These are phyloP conservation scores for Fusarium nelsonii DNA, from an alignment of 2,329 filamentous ascomycete species.

Conservation along the genomic window DNA sequence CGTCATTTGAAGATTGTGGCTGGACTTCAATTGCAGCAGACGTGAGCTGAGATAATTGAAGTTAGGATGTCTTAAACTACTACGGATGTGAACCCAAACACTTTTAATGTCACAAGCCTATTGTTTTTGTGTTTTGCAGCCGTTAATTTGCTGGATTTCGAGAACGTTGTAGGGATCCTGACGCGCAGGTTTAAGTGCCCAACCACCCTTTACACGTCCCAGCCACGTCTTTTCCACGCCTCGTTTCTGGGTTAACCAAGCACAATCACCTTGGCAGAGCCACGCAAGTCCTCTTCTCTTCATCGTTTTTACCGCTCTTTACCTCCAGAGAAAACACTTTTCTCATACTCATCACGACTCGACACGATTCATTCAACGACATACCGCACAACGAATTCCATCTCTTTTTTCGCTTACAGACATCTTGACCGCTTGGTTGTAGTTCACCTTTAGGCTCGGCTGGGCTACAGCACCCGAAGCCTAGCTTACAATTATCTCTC, in stretches of 20 bases:
- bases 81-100: fast-evolving
- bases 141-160: not conserved
- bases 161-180: constrained; percentile 4
- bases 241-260: constrained; percentile 51
- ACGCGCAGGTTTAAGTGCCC: constrained; percentile 28
- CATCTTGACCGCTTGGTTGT: constrained; percentile 17
- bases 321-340: constrained; percentile 3
- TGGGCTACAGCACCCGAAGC: constrained; percentile 49
- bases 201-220: constrained; percentile 43
- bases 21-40: not conserved
- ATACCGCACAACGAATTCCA: not conserved
- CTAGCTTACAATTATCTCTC: constrained; percentile 32
- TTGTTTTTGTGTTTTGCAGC: not conserved
- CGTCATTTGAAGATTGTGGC: constrained; percentile 46
- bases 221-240: constrained; percentile 45
- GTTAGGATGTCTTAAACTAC: not conserved
- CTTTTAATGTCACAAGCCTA: not conserved
- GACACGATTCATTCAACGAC: not conserved
- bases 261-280: constrained; percentile 33
- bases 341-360: constrained; percentile 2
- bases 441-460: constrained; percentile 40
- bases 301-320: constrained; percentile 8
- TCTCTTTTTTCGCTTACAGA: not conserved
- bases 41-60: not conserved
- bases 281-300: constrained; percentile 22